These are phyloP conservation scores for Cryptosporidium parvum DNA, from an alignment of 169 alveolate species.

Conservation along the genomic window DNA sequence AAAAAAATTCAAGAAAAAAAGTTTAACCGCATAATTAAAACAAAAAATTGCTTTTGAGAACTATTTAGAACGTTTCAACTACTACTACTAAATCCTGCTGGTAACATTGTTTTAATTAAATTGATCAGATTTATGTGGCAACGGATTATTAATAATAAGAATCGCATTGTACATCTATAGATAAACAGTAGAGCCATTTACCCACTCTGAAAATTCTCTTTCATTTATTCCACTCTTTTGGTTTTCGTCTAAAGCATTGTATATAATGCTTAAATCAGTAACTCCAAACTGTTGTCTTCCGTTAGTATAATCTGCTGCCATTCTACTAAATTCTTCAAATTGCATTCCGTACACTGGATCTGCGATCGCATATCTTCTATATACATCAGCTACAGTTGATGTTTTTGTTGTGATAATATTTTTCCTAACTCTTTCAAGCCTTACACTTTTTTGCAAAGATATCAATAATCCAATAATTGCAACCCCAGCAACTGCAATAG, in stretches of 20 bases:
- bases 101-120: not conserved
- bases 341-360: slow-evolving; percentile 93
- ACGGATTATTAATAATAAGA: not conserved
- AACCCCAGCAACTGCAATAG: slow-evolving; percentile 84
- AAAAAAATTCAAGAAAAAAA: too few relatives aligned
- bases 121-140: not conserved
- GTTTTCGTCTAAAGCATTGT: slow-evolving; percentile 90
- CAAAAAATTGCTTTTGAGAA: too few relatives aligned
- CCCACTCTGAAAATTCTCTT: slow-evolving; percentile 91
- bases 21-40: not conserved
- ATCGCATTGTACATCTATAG: not conserved
- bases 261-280: slow-evolving; percentile 88
- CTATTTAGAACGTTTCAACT: not conserved
- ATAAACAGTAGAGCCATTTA: slow-evolving; percentile 83
- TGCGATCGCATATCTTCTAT: slow-evolving; percentile 88
- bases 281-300: slow-evolving; percentile 90
- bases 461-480: slow-evolving; percentile 88
- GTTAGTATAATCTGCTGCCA: slow-evolving; percentile 90
- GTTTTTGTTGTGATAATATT: slow-evolving; percentile 80
- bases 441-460: slow-evolving; percentile 87
- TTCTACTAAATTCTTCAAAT: slow-evolving; percentile 90
- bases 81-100: not conserved
- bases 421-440: slow-evolving; percentile 88
- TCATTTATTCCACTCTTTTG: slow-evolving; percentile 91
- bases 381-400: slow-evolving; percentile 89